Percentiles rank a stretch among this genome's conserved stretches.
Evolutionary conservation across 345 rosid genomes (phyloP).

Genomic region (Gossypium ekmanianum): DNA sequence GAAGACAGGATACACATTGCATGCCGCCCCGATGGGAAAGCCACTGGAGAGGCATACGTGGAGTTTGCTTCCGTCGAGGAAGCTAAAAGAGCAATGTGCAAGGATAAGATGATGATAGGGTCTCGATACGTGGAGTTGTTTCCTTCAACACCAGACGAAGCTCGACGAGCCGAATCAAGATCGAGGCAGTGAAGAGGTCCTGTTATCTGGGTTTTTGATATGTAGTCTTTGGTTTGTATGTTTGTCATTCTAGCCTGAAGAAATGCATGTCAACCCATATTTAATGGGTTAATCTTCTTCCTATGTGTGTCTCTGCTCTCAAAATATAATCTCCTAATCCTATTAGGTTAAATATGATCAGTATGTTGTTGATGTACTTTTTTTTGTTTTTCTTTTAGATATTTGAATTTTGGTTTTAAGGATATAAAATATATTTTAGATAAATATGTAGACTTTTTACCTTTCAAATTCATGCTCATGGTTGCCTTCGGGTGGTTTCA

Average conservation of each 20-base stretch:
- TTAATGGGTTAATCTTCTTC: not conserved
- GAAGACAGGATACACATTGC: conserved; percentile 71
- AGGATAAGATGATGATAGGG: conserved; percentile 90
- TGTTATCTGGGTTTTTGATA: not conserved
- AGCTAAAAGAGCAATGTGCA: conserved; percentile 80
- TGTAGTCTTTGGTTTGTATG: not conserved
- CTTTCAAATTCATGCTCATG: not conserved
- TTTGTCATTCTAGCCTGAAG: not conserved
- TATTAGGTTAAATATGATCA: conserved; percentile 5
- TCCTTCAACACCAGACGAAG: conserved; percentile 79
- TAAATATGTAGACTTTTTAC: not conserved
- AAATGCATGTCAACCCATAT: not conserved
- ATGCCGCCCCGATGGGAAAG: conserved; percentile 88
- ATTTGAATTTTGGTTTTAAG: conserved; percentile 12
- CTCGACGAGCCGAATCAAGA: conserved; percentile 84
- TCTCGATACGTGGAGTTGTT: conserved; percentile 83
- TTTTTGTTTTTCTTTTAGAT: not conserved
- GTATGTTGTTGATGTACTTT: not conserved
- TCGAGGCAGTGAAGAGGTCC: conserved; percentile 59
- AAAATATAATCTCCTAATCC: not conserved
- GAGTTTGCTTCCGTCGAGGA: conserved; percentile 75
- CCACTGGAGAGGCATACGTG: conserved; percentile 89
- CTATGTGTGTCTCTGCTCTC: not conserved
- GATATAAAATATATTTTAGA: conserved; percentile 6
- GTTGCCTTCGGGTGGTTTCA: not conserved